Evolutionary conservation across 495 filamentous ascomycete genomes (phyloP).

Genomic region (Lophiotrema nucula): DNA sequence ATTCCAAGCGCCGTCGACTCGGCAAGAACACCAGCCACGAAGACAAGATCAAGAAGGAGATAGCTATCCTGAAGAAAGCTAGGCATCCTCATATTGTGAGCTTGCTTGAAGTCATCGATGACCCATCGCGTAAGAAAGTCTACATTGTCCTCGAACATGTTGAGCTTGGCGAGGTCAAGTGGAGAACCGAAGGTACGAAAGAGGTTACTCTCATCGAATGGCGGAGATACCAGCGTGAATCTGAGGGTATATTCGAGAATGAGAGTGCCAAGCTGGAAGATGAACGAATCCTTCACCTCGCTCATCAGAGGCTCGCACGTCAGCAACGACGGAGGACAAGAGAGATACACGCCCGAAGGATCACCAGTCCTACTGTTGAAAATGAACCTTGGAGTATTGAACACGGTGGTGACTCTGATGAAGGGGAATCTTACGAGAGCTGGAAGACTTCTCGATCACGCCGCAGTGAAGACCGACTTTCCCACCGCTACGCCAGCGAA

Average conservation of each 20-base stretch:
- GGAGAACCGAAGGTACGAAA: constrained; percentile 79
- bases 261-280: constrained; percentile 53
- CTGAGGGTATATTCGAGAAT: constrained; percentile 48
- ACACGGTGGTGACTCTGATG: constrained; percentile 67
- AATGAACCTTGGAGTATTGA: constrained; percentile 72
- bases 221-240: constrained; percentile 69
- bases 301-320: constrained; percentile 33
- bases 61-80: constrained; percentile 97
- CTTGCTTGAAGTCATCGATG: constrained; percentile 94
- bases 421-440: constrained; percentile 29
- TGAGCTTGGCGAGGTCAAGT: constrained; percentile 87
- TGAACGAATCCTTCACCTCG: constrained; percentile 47
- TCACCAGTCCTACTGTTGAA: not conserved
- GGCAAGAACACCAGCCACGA: constrained; percentile 73
- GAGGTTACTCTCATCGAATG: constrained; percentile 82
- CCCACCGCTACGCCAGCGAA: not conserved
- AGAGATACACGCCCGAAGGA: constrained; percentile 14
- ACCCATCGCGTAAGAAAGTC: constrained; percentile 92
- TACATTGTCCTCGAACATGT: constrained; percentile 97
- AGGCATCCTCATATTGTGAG: constrained; percentile 93
- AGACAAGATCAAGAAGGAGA: constrained; percentile 94
- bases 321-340: constrained; percentile 31
- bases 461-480: not conserved
- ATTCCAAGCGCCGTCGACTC: constrained; percentile 86
- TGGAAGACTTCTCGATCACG: not conserved